A percentile compares a stretch with the other conserved stretches of the same genome.
phyloP scores from a whole-genome alignment of 2,329 filamentous ascomycete species.

The Penicillium concentricum region DNA sequence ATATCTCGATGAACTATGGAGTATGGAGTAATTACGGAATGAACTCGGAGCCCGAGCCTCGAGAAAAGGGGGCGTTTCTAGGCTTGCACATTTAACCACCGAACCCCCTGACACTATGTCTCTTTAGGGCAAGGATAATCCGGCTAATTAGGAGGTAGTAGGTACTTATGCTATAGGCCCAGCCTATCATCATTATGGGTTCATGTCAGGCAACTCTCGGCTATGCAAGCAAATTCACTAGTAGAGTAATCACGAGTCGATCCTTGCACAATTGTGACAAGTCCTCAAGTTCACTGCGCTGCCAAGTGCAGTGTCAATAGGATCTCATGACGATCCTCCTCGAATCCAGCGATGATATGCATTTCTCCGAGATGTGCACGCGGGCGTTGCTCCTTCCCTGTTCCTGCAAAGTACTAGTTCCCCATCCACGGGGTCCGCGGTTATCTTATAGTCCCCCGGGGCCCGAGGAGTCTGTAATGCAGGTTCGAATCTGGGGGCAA shows the following conservation, averaged over 20 bases:
- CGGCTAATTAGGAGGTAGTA: neutral
- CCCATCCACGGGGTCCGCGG: neutral
- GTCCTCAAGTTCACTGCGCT: neutral
- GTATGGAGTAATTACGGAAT: neutral
- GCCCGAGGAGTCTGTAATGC: neutral
- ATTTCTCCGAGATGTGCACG: conserved; percentile 3
- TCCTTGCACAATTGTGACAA: neutral
- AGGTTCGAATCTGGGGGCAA: neutral
- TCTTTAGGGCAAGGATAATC: conserved; percentile 18
- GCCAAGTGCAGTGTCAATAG: neutral
- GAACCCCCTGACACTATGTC: conserved; percentile 12
- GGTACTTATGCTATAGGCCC: neutral
- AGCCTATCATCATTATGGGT: neutral
- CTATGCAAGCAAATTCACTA: conserved; percentile 14
- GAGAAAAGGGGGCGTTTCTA: conserved; percentile 1
- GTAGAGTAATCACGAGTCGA: neutral
- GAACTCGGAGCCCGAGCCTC: neutral
- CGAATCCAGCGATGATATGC: neutral
- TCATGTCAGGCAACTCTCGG: conserved; percentile 2
- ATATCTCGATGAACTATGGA: neutral
- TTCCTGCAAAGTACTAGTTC: neutral
- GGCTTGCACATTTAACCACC: neutral
- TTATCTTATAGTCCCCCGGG: neutral
- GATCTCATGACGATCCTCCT: conserved; percentile 2
- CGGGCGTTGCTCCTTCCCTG: conserved; percentile 2